Base-by-base conservation (phyloP, 805 yeast genomes). In the Cyberlindnera petersonii region DNA sequence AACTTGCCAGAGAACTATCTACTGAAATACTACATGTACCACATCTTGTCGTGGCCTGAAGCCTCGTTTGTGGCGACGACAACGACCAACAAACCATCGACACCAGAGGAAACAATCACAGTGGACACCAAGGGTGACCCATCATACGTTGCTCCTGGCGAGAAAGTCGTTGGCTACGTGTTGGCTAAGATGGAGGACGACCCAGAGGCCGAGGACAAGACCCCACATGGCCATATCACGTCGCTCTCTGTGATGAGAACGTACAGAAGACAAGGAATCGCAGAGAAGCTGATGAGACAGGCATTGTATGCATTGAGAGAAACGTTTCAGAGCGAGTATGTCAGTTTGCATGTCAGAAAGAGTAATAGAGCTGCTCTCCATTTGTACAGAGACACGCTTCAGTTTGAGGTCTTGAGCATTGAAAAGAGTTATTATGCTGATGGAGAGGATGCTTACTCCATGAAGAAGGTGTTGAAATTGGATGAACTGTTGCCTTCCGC, bases 131-230 rank as follows among this genome's bases (percentile, higher is more conserved):
- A 77, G 48, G 73, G 78, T 18, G 85, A 79, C 50, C 70, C 84
- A 6, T 75, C 86, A 23, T 82, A 82, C 56, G 74, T 81, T 33
- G 67, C 66, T 14, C 69, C 71, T 15, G 82, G 82, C 21, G 95
- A 86, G 58, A 82, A 86, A 51, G 74, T 93, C 24, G 95, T 93
- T n/a, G 98, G 98, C 5, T 93, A 93, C 57, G 98, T 87, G 5
- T 68, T 93, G 48, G 95, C 95, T 1, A 93, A 93, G 62, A 86
- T 93, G 95, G 96, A 93, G 53, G 97, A 89, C 60, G 96, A 88
- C 55, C 88, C 89, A 24, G 80, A 76, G 10, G 80, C 82, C 6
- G 79, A 71, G 29, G 85, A 79, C 46, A 79, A 77, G 52, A 69
- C 74, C 4, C 81, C 81, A 16, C 91, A 86, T 55, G 98, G 98